A percentile compares a stretch with the other conserved stretches of the same genome.
Conservation (phyloP, 306 rosid genomes). For the Vigna trinervia region DNA sequence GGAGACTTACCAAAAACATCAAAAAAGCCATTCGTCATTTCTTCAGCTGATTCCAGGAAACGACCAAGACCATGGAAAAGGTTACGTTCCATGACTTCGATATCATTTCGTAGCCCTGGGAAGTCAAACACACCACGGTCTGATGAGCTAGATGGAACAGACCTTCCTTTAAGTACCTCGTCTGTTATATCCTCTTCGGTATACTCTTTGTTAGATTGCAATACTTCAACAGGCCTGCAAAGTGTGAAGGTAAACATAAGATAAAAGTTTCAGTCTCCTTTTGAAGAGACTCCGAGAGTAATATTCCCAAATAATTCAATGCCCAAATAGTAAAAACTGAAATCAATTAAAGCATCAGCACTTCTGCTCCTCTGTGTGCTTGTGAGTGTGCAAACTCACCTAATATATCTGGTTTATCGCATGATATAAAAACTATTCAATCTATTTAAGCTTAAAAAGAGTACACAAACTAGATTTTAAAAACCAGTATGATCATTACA, state of each 20-base stretch:
- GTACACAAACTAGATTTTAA: not conserved
- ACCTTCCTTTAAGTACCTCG: conserved; percentile 66
- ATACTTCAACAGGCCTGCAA: conserved; percentile 78
- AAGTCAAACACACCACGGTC: conserved; percentile 57
- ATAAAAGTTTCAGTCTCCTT: not conserved
- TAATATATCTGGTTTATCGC: not conserved
- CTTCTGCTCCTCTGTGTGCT: too few relatives aligned
- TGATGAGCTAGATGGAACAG: conserved; percentile 56
- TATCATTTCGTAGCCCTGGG: conserved; percentile 77
- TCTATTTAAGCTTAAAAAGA: not conserved
- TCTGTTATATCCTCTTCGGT: conserved; percentile 84
- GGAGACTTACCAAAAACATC: conserved; percentile 50
- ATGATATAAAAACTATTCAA: not conserved
- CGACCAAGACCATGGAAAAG: conserved; percentile 61
- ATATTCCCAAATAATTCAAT: not conserved
- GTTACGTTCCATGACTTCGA: conserved; percentile 66
- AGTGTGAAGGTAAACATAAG: conserved; percentile 8
- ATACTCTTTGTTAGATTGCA: conserved; percentile 77
- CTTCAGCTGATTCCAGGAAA: conserved; percentile 80
- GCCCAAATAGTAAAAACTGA: conserved; percentile 12
- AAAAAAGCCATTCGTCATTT: conserved; percentile 66
- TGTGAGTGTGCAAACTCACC: not conserved
- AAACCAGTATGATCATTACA: not conserved
- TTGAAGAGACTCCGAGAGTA: not conserved
- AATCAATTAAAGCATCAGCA: not conserved